A percentile compares a stretch with the other conserved stretches of the same genome.
Evolutionary conservation across 2,329 filamentous ascomycete species (phyloP).

Genomic region (Scopulariopsis brevicaulis): DNA sequence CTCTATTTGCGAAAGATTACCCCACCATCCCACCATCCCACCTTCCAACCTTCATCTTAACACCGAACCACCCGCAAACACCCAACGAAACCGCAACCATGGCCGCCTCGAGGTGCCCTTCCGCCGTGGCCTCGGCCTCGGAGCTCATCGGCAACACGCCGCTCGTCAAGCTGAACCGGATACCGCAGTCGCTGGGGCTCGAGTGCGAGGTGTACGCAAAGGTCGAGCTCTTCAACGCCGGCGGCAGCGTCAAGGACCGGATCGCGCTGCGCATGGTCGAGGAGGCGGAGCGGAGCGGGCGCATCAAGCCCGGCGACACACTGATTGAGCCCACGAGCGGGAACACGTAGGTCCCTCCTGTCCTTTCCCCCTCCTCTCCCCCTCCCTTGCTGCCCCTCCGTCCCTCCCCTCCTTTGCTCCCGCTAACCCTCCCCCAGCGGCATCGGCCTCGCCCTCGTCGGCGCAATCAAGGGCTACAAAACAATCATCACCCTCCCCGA

Average conservation of each 20-base stretch:
- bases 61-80: neutral
- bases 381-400: neutral
- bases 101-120: constrained; percentile 8
- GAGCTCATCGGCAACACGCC: constrained; percentile 93
- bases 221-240: constrained; percentile 86
- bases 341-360: constrained; percentile 53
- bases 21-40: neutral
- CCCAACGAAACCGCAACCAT: neutral
- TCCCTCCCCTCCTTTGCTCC: too few species aligned
- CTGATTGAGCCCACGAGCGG: constrained; percentile 96
- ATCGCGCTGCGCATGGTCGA: constrained; percentile 98
- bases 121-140: constrained; percentile 50
- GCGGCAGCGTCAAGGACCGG: constrained; percentile 86
- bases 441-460: constrained; percentile 88
- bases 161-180: constrained; percentile 85
- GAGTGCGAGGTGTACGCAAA: constrained; percentile 85
- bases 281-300: constrained; percentile 78
- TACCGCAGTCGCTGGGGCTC: constrained; percentile 83
- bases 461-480: constrained; percentile 93
- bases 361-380: neutral
- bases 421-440: constrained; percentile 32
- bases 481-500: constrained; percentile 97
- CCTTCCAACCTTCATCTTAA: neutral
- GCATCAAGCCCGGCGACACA: constrained; percentile 94
- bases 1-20: neutral